Evolutionary conservation across 1,139 yeast genomes (phyloP), one percentile per base, ranked within the genome.

Genomic region (Hansenula lynferdii): DNA sequence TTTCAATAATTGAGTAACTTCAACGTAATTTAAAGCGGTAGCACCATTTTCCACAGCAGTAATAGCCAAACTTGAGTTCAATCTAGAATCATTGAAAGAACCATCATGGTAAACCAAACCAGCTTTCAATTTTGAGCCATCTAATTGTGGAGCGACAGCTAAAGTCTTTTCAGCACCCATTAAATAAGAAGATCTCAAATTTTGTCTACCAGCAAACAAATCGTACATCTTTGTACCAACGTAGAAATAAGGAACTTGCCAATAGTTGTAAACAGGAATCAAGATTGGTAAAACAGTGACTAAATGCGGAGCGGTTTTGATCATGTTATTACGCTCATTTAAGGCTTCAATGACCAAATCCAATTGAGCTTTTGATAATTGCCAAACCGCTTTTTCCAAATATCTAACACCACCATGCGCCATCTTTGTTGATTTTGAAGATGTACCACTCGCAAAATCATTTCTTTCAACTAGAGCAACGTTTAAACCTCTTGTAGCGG

Each of bases 381-480:
- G 85, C 77, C 87, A 86, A 54, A 90, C 80, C 27, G 97, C 97
- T 68, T 90, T 90, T 63, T 90, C 97, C 58, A 90, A 75, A 64
- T 90, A 90, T 56, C 97, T 74, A 38, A 90, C 97, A 58, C 97
- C 97, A 49, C 97, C 97, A 60, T 90, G 97, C 32, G 96, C 96
- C 80, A 90, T 85, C 66, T 90, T 90, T 40, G 97, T 90, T n/a
- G 95, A 85, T 56, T 90, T 83, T 24, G 96, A 87, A 5, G 96
- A 85, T 14, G 97, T 90, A 34, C 96, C 97, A 11, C 89, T 70
- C 10, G 96, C 95, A 59, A 84, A 90, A 65, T 90, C 97, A 49
- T 78, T 79, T 57, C 83, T 82, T 63, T 90, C 97, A 45, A 90
- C 73, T 43, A 90, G 64, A 41, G 95, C 87, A 34, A 89, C 96